Percentiles rank a stretch among this genome's conserved stretches.
phyloP scores from a whole-genome alignment of 179 eudicot genomes.

The Camellia oleifera region DNA sequence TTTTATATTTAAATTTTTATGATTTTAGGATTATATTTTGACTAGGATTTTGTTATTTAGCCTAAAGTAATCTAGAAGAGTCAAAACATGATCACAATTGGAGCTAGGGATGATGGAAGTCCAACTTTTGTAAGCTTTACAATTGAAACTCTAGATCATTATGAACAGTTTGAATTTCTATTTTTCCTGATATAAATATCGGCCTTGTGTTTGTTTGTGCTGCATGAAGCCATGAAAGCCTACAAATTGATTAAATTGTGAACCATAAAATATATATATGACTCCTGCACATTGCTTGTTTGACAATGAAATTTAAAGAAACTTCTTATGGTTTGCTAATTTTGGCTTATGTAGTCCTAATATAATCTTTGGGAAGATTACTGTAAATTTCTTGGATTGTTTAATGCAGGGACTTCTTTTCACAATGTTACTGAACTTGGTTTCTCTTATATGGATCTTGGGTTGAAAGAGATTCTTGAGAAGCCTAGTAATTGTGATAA shows the following conservation, averaged over 20 bases:
- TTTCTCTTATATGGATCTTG: slow-evolving; percentile 43
- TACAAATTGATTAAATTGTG: background rate
- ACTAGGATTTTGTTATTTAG: no score
- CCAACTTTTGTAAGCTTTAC: background rate
- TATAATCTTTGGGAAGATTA: background rate
- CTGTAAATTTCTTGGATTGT: background rate
- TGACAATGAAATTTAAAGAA: background rate
- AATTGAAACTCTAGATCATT: background rate
- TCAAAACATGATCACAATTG: no score
- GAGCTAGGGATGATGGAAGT: no score
- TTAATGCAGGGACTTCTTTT: slow-evolving; percentile 36
- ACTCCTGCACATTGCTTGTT: background rate
- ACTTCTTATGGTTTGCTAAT: background rate
- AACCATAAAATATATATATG: background rate
- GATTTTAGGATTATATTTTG: no score
- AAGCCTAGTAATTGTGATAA: slow-evolving; percentile 35
- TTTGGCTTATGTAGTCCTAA: background rate
- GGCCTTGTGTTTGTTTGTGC: background rate
- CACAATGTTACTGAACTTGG: slow-evolving; percentile 22
- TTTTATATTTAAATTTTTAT: no score
- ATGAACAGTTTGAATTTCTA: background rate
- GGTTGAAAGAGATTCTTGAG: slow-evolving; percentile 68
- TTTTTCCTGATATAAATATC: background rate
- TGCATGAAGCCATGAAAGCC: background rate
- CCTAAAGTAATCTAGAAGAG: no score